Percentiles rank a stretch among this genome's conserved stretches.
phyloP scores from a whole-genome alignment of 2,329 filamentous ascomycete species.

The Ophiostoma quercus region DNA sequence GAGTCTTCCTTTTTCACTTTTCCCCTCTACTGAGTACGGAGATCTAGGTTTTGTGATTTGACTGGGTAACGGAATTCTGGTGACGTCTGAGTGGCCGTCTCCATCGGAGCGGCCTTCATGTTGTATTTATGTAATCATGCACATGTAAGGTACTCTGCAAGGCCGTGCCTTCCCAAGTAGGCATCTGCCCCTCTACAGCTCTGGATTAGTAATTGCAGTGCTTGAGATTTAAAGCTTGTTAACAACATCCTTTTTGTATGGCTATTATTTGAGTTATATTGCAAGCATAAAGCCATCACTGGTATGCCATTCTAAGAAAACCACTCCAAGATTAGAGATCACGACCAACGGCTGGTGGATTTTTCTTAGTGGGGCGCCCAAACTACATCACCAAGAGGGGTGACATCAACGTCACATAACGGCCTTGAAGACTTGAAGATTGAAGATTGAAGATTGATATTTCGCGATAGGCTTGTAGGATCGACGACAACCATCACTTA shows the following conservation, averaged over 20 bases:
- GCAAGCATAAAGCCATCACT: neutral
- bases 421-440: neutral
- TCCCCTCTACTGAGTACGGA: neutral
- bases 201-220: conserved; percentile 1
- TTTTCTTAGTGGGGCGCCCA: conserved; percentile 9
- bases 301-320: neutral
- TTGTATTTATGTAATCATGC: conserved; percentile 3
- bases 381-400: conserved; percentile 9
- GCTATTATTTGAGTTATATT: neutral
- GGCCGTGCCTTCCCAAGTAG: neutral
- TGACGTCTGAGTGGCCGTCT: conserved; percentile 3
- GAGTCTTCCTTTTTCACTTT: neutral
- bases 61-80: neutral
- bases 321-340: neutral
- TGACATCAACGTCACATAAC: conserved; percentile 1
- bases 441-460: neutral
- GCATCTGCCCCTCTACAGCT: neutral
- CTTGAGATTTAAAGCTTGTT: neutral
- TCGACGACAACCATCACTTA: neutral
- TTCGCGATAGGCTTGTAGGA: neutral
- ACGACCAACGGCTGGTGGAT: neutral
- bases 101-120: neutral
- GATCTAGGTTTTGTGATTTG: neutral
- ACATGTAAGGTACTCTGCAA: neutral
- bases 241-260: neutral